Percentiles rank a stretch among this genome's conserved stretches.
Conservation (phyloP, 2,329 filamentous ascomycete species). For the Penicillium palitans region DNA sequence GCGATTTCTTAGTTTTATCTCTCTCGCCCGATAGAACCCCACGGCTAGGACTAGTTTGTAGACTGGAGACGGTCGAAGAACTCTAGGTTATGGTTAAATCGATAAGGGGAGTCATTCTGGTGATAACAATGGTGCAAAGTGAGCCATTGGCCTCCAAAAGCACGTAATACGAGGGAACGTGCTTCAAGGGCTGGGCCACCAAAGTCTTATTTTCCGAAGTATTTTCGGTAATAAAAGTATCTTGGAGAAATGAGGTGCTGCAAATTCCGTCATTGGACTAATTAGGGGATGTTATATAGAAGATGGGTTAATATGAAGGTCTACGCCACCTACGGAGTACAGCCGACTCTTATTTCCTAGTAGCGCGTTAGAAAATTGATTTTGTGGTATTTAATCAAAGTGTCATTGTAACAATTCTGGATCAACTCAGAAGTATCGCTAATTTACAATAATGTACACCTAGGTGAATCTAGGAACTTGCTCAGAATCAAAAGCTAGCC, state of each 20-base stretch:
- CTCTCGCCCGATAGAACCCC: not conserved
- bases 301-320: not conserved
- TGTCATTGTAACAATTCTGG: not conserved
- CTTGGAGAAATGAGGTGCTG: not conserved
- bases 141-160: not conserved
- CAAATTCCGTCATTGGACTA: not conserved
- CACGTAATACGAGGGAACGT: not conserved
- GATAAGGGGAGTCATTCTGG: not conserved
- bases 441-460: conserved; percentile 10
- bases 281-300: not conserved
- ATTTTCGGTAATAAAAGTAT: not conserved
- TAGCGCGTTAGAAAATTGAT: not conserved
- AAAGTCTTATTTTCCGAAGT: no score
- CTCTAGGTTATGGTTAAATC: not conserved
- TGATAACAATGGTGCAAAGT: not conserved
- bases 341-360: not conserved
- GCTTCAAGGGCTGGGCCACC: not conserved
- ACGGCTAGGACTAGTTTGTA: not conserved
- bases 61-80: not conserved
- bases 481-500: conserved; percentile 61
- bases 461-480: not conserved
- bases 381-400: not conserved
- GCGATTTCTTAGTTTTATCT: conserved; percentile 10
- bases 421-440: not conserved
- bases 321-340: not conserved